phyloP scores from a whole-genome alignment of 2,329 filamentous ascomycete genomes.

The Acarospora socialis region DNA sequence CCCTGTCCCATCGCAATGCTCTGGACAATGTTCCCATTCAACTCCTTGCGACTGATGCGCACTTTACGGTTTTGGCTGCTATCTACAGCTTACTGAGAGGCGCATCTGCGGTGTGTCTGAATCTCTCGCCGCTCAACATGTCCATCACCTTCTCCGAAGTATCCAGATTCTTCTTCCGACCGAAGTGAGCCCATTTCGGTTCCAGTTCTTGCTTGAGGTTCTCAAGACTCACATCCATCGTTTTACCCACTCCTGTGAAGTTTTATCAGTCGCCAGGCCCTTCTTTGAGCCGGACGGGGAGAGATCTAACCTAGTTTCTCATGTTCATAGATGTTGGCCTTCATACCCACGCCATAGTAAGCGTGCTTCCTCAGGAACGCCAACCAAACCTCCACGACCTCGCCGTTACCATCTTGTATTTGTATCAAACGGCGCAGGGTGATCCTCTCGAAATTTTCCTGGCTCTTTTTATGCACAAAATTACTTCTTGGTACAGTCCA shows the following conservation, averaged over 20 bases:
- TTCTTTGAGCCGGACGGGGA: not conserved
- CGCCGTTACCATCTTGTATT: conserved; percentile 80
- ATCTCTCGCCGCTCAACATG: conserved; percentile 35
- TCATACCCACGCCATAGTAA: conserved; percentile 96
- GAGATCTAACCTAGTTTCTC: conserved; percentile 50
- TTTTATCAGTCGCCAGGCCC: conserved; percentile 4
- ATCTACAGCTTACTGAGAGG: conserved; percentile 3
- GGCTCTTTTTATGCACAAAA: conserved; percentile 93
- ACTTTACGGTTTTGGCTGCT: too few species aligned
- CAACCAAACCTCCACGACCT: conserved; percentile 82
- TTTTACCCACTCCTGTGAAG: conserved; percentile 34
- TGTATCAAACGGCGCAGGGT: conserved; percentile 78
- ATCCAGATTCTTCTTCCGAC: conserved; percentile 36
- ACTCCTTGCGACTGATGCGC: too few species aligned
- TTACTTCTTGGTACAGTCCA: conserved; percentile 85
- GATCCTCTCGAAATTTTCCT: conserved; percentile 94
- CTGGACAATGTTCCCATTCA: too few species aligned
- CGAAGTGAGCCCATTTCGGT: conserved; percentile 42
- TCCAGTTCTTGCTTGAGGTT: conserved; percentile 31
- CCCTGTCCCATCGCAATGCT: too few species aligned
- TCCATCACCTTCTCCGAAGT: conserved; percentile 44
- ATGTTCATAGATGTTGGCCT: conserved; percentile 92
- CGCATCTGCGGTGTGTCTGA: conserved; percentile 8
- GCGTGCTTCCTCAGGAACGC: conserved; percentile 85
- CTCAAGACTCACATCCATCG: conserved; percentile 37